Base-by-base conservation (phyloP, 208 protist genomes). In the Trypanosoma theileri region DNA sequence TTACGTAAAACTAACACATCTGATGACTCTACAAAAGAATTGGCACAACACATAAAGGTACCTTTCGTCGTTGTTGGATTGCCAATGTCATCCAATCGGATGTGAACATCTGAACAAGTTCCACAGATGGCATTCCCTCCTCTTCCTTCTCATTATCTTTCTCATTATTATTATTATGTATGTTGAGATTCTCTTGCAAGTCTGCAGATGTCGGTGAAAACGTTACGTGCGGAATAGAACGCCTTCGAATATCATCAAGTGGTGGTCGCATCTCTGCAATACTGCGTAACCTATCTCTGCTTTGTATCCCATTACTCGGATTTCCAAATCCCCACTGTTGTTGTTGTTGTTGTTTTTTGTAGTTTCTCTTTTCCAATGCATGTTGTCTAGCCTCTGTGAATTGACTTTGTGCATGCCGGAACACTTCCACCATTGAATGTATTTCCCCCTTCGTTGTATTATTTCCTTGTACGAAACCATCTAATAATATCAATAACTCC, bases 41-140 rank as follows among this genome's bases (percentile, higher is more conserved):
- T 4, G 60, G 17, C n/a, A 73, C 51, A 22, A 51, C 41, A 61
- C 68, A 73, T 12, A 62, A 26, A 17, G 68, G 68, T 22, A 41
- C 28, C 22, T 60, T 67, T 53, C 53, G 59, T 31, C 41, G 46
- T 61, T 73, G 31, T 41, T 73, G 68, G 62, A 73, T 62, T 8
- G 41, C 51, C n/a, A 73, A 42, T 46, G 68, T 62, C 10, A 73
- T 48, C 68, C 68, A 73, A 17, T 73, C 68, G 0, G 68, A 73
- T 3, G 51, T 46, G 41, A 67, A 73, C 14, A 73, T 40, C 17
- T 53, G 26, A 24, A 73, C 50, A 35, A 61, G 41, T 31, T 67
- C 68, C 24, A 67, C 45, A 61, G 35, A 59, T 14, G 68, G 68
- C 60, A 73, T 67, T 8, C 59, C 68, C 26, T 48, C 17, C 1